Conservation (phyloP, 306 rosid genomes). For the Castanospermum australe region DNA sequence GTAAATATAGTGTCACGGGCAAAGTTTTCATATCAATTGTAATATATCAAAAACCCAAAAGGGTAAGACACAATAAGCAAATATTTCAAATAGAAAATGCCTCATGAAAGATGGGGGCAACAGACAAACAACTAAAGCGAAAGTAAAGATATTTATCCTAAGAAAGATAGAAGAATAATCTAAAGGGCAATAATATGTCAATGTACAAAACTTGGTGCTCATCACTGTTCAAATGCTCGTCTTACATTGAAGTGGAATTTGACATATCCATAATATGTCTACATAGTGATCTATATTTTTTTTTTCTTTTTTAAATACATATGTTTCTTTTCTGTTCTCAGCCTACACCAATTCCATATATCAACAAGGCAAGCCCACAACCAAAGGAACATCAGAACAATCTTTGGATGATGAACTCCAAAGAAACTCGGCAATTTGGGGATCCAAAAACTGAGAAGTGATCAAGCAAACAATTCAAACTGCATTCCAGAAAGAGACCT, state of each 20-base stretch:
- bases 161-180: not conserved
- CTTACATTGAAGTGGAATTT: slow-evolving; percentile 13
- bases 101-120: not conserved
- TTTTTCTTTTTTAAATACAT: slow-evolving; percentile 10
- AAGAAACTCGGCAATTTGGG: slow-evolving; percentile 10
- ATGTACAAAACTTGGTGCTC: not conserved
- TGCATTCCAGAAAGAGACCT: slow-evolving; percentile 11
- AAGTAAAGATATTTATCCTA: not conserved
- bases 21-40: not conserved
- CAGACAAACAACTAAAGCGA: not conserved
- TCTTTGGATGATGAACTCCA: not conserved
- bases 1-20: not conserved
- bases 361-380: slow-evolving; percentile 9
- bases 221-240: not conserved
- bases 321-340: slow-evolving; percentile 5
- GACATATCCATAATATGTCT: slow-evolving; percentile 10
- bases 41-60: not conserved
- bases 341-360: slow-evolving; percentile 18
- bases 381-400: slow-evolving; percentile 13
- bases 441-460: slow-evolving; percentile 8
- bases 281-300: not conserved
- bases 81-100: not conserved
- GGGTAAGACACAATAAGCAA: not conserved
- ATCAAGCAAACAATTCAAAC: slow-evolving; percentile 2
- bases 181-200: not conserved